phyloP scores from a whole-genome alignment of 2,329 filamentous ascomycete genomes.

The Leptographium procerum region DNA sequence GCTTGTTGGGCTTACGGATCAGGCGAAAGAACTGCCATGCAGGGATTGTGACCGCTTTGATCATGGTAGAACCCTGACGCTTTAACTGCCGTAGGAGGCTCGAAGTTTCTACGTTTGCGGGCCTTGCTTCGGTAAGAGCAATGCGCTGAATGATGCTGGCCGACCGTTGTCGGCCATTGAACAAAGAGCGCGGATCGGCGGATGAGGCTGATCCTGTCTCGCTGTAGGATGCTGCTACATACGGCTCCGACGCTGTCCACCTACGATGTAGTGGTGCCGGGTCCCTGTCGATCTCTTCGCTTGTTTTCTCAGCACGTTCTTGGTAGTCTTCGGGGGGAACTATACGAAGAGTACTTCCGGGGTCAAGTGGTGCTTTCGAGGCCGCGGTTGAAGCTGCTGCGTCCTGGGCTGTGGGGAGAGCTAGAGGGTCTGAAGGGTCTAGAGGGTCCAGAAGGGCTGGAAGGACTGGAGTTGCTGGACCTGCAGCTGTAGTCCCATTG shows the following conservation, averaged over 20 bases:
- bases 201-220: constrained; percentile 12
- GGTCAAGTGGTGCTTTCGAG: constrained; percentile 10
- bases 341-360: constrained; percentile 22
- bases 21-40: constrained; percentile 97
- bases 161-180: constrained; percentile 32
- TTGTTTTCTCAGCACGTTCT: background rate
- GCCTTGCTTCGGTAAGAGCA: constrained; percentile 38
- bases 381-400: background rate
- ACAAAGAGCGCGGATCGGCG: constrained; percentile 19
- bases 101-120: constrained; percentile 28
- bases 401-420: too few relatives aligned
- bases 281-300: constrained; percentile 10
- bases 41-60: constrained; percentile 84
- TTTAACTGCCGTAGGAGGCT: constrained; percentile 32
- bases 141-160: constrained; percentile 52
- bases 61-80: constrained; percentile 36
- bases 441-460: too few relatives aligned
- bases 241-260: constrained; percentile 19
- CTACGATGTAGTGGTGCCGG: constrained; percentile 21
- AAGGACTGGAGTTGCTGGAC: too few relatives aligned
- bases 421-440: too few relatives aligned
- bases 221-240: background rate
- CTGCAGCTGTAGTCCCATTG: too few relatives aligned
- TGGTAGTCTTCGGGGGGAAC: constrained; percentile 16
- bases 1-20: constrained; percentile 77